Conservation (phyloP, 2,329 filamentous ascomycete genomes). For the Talaromyces sp. region DNA sequence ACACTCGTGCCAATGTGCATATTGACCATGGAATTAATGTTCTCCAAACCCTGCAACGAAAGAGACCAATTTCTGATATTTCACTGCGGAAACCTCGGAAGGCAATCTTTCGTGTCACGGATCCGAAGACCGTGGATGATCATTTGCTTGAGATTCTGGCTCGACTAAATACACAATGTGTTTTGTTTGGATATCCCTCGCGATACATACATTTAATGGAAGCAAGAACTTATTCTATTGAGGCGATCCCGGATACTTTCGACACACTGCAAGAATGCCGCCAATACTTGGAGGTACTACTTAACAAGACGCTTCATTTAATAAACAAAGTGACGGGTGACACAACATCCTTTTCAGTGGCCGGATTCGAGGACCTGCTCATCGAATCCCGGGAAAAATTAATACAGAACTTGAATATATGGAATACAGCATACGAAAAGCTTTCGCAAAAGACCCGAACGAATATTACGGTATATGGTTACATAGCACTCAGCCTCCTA, state of each 20-base stretch:
- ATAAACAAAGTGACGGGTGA: neutral
- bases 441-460: neutral
- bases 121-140: constrained; percentile 12
- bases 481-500: constrained; percentile 4
- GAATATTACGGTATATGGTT: neutral
- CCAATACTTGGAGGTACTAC: constrained; percentile 11
- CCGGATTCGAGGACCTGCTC: neutral
- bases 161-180: constrained; percentile 12
- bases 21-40: constrained; percentile 16
- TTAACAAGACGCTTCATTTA: constrained; percentile 2
- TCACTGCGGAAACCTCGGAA: too few relatives aligned
- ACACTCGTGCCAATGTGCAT: constrained; percentile 13
- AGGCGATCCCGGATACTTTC: neutral
- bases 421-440: neutral
- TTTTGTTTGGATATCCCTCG: constrained; percentile 16
- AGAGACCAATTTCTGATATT: neutral
- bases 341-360: neutral
- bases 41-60: neutral
- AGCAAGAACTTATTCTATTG: neutral
- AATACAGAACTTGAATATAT: neutral
- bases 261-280: constrained; percentile 8
- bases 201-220: constrained; percentile 9
- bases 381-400: constrained; percentile 4
- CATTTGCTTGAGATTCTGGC: constrained; percentile 16
- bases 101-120: constrained; percentile 2